phyloP scores from a whole-genome alignment of 2,329 filamentous ascomycete genomes.

The Hypoxylon sp. region DNA sequence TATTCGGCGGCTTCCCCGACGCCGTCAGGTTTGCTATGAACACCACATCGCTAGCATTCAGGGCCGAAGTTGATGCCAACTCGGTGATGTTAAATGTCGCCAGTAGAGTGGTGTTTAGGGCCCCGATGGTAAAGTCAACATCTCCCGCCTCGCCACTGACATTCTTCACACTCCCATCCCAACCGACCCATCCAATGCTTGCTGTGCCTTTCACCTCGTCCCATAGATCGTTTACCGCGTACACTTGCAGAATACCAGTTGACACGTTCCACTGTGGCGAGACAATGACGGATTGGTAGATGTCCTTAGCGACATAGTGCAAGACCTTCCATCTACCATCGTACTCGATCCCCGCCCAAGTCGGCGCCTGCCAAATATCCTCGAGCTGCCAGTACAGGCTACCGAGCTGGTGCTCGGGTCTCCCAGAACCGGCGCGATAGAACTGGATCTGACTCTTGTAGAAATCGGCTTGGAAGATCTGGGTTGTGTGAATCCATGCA shows the following conservation, averaged over 20 bases:
- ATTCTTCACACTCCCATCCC: conserved; percentile 56
- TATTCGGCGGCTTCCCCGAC: conserved; percentile 63
- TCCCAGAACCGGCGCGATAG: conserved; percentile 71
- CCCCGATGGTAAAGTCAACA: conserved; percentile 61
- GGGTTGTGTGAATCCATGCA: conserved; percentile 73
- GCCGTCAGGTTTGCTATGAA: conserved; percentile 61
- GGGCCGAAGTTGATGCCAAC: conserved; percentile 5
- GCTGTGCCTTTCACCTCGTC: conserved; percentile 61
- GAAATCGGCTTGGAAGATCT: conserved; percentile 75
- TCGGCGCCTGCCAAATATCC: conserved; percentile 75
- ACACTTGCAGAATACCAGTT: conserved; percentile 66
- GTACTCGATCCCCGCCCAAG: conserved; percentile 75
- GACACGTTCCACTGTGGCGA: conserved; percentile 68
- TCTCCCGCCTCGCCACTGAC: conserved; percentile 50
- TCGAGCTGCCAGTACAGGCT: conserved; percentile 76
- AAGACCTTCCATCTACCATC: conserved; percentile 74
- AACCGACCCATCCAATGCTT: conserved; percentile 66
- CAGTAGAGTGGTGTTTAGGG: conserved; percentile 65
- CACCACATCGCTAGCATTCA: conserved; percentile 44
- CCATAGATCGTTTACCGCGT: conserved; percentile 73
- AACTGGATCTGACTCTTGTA: conserved; percentile 73
- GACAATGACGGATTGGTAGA: conserved; percentile 72
- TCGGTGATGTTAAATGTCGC: conserved; percentile 25
- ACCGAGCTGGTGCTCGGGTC: conserved; percentile 71
- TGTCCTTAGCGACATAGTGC: conserved; percentile 70